phyloP scores from a whole-genome alignment of 306 rosid genomes.

The Corylus heterophylla region DNA sequence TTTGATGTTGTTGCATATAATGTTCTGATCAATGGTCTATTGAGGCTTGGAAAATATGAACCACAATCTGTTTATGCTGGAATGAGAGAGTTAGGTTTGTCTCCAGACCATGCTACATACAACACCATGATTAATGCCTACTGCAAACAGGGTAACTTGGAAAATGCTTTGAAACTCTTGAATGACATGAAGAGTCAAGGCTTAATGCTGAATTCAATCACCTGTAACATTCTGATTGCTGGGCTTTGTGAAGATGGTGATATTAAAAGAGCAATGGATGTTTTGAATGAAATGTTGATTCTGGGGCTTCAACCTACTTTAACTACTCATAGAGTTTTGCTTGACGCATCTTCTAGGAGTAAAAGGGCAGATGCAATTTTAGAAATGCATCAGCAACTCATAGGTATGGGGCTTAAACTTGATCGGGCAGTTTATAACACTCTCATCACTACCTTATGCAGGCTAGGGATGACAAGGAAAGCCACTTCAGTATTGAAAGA shows the following conservation, averaged over 20 bases:
- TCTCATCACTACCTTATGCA: slow-evolving; percentile 69
- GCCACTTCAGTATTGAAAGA: slow-evolving; percentile 66
- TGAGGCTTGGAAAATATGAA: slow-evolving; percentile 72
- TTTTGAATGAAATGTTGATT: slow-evolving; percentile 59
- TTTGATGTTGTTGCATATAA: slow-evolving; percentile 85
- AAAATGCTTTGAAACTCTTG: slow-evolving; percentile 63
- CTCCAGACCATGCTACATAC: slow-evolving; percentile 76
- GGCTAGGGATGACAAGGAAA: slow-evolving; percentile 76
- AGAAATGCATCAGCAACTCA: slow-evolving; percentile 61
- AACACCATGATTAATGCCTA: slow-evolving; percentile 66
- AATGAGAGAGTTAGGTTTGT: slow-evolving; percentile 68
- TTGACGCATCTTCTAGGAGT: slow-evolving; percentile 61
- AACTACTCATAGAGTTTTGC: slow-evolving; percentile 57
- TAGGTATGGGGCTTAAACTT: slow-evolving; percentile 62
- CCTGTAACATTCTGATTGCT: slow-evolving; percentile 59
- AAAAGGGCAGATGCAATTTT: slow-evolving; percentile 61
- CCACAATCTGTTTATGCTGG: slow-evolving; percentile 58
- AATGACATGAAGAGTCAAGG: slow-evolving; percentile 75
- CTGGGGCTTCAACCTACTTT: slow-evolving; percentile 53
- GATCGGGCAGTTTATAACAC: slow-evolving; percentile 57
- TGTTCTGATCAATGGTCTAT: slow-evolving; percentile 71
- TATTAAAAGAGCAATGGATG: slow-evolving; percentile 56
- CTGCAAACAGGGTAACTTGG: slow-evolving; percentile 58
- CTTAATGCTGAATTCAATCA: slow-evolving; percentile 53
- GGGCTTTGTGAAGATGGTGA: slow-evolving; percentile 70